phyloP scores from a whole-genome alignment of 2,329 filamentous ascomycete genomes.

The Claviceps sp. region DNA sequence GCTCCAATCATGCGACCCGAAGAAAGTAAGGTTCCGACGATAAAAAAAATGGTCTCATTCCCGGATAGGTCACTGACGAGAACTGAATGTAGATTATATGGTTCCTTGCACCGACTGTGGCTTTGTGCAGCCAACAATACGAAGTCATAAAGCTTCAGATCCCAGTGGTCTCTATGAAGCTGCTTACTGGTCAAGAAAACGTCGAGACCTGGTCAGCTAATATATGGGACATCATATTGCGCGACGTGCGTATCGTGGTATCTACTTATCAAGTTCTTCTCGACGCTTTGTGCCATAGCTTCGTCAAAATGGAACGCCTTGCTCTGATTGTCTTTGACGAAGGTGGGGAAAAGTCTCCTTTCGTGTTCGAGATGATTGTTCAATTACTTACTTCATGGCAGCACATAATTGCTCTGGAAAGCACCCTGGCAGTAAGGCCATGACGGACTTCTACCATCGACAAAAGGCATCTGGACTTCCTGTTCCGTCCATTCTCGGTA shows the following conservation, averaged over 20 bases:
- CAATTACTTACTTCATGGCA: conserved; percentile 16
- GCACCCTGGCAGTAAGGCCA: conserved; percentile 55
- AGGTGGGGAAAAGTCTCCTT: conserved; percentile 32
- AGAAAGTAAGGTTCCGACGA: conserved; percentile 33
- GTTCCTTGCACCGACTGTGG: conserved; percentile 60
- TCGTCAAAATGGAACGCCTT: conserved; percentile 50
- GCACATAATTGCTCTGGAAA: conserved; percentile 61
- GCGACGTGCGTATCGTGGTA: conserved; percentile 56
- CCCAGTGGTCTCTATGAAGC: conserved; percentile 41
- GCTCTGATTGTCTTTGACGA: conserved; percentile 72
- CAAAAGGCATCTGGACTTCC: conserved; percentile 21
- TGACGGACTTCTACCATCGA: conserved; percentile 56
- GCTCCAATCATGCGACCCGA: conserved; percentile 36
- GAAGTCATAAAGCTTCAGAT: conserved; percentile 47
- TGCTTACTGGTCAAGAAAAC: conserved; percentile 55
- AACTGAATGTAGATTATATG: conserved; percentile 38
- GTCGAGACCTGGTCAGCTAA: conserved; percentile 58
- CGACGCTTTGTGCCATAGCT: conserved; percentile 63
- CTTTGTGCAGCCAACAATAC: conserved; percentile 53
- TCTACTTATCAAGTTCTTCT: conserved; percentile 64
- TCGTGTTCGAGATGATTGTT: neutral
- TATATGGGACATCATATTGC: conserved; percentile 54
- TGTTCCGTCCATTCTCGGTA: conserved; percentile 57
- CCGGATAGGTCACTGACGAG: neutral
- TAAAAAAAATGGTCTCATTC: neutral